phyloP scores from a whole-genome alignment of 352 stramenopile species.

The Aphanomyces euteiches region DNA sequence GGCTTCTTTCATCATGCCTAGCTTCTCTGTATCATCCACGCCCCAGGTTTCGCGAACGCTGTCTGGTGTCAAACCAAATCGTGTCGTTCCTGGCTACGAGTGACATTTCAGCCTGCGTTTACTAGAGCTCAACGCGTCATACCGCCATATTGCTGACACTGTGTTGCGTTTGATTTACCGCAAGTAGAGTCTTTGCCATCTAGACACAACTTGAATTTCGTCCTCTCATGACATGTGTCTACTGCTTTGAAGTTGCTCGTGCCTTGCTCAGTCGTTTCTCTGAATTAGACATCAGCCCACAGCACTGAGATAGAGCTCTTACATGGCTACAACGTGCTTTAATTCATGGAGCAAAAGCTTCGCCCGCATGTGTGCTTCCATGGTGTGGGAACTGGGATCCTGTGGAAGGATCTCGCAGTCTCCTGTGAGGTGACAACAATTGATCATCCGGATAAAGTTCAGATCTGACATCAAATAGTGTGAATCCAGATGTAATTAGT shows the following conservation, averaged over 20 bases:
- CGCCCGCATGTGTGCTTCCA: constrained; percentile 5
- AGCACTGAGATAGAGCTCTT: neutral
- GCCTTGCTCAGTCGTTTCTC: neutral
- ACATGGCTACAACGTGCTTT: constrained; percentile 10
- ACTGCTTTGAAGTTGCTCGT: constrained; percentile 18
- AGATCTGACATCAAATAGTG: no score
- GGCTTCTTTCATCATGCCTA: constrained; percentile 11
- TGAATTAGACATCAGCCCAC: neutral
- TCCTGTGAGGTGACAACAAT: no score
- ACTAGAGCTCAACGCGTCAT: no score
- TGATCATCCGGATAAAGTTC: no score
- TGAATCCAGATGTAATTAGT: no score
- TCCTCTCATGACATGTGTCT: neutral
- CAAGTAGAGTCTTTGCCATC: constrained; percentile 1
- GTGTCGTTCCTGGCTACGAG: neutral
- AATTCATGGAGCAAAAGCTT: constrained; percentile 27
- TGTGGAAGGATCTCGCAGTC: no score
- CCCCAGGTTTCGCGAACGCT: constrained; percentile 14
- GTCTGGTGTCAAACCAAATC: constrained; percentile 7
- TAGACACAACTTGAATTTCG: constrained; percentile 6
- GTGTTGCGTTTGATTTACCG: neutral
- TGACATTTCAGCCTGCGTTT: no score
- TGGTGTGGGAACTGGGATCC: no score
- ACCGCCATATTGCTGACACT: neutral
- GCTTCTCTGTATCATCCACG: constrained; percentile 5